phyloP scores from a whole-genome alignment of 495 filamentous ascomycete genomes.

The Evansstolkia leycettana region DNA sequence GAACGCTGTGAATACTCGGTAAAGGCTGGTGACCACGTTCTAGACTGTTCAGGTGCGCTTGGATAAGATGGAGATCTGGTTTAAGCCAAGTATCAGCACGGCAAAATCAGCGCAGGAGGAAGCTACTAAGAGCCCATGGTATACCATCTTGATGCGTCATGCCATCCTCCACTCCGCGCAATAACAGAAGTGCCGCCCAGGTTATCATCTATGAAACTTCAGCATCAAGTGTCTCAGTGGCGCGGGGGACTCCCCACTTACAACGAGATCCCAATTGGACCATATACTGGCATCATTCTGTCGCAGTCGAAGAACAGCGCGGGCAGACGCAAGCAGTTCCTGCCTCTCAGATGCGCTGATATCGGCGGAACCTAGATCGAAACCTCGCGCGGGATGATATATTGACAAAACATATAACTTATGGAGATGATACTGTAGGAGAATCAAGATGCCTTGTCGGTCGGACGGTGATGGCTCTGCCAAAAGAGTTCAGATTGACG shows the following conservation, averaged over 20 bases:
- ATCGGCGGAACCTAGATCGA: slow-evolving; percentile 25
- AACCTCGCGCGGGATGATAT: slow-evolving; percentile 31
- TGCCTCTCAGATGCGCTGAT: slow-evolving; percentile 22
- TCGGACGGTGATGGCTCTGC: slow-evolving; percentile 23
- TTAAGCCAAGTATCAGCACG: too few species aligned
- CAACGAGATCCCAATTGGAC: slow-evolving; percentile 31
- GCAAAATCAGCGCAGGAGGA: too few species aligned
- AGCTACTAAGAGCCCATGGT: too few species aligned
- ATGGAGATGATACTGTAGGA: slow-evolving; percentile 28
- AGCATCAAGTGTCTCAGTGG: too few species aligned
- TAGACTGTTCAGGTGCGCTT: slow-evolving; percentile 22
- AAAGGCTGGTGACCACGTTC: slow-evolving; percentile 15
- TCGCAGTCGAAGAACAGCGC: slow-evolving; percentile 21
- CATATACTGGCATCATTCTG: slow-evolving; percentile 28
- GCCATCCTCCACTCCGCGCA: slow-evolving; percentile 28
- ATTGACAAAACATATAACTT: slow-evolving; percentile 33
- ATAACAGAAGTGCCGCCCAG: slow-evolving; percentile 26
- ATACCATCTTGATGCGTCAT: slow-evolving; percentile 25
- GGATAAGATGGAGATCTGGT: slow-evolving; percentile 22
- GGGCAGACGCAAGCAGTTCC: slow-evolving; percentile 25
- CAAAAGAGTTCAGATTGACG: not conserved
- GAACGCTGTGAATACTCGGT: slow-evolving; percentile 20
- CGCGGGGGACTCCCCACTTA: slow-evolving; percentile 8
- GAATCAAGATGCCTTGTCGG: slow-evolving; percentile 21
- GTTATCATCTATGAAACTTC: slow-evolving; percentile 22